These are phyloP conservation scores for Umbelopsis sp. DNA, from an alignment of 192 early-diverging fungal species.

Conservation along the genomic window DNA sequence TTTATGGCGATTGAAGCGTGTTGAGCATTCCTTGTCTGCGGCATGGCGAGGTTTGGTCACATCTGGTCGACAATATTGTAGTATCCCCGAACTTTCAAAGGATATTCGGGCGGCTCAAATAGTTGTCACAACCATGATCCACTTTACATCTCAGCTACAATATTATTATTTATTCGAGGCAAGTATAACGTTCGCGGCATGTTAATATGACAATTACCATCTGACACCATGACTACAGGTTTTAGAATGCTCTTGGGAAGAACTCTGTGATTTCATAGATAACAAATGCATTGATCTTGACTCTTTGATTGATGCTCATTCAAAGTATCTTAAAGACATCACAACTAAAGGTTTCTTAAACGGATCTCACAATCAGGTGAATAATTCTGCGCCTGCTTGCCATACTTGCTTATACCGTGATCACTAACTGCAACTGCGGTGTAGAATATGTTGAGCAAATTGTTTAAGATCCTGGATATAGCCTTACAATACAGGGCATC, in stretches of 20 bases:
- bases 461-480: constrained; percentile 60
- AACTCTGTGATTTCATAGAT: constrained; percentile 61
- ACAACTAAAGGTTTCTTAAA: constrained; percentile 65
- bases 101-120: constrained; percentile 73
- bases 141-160: constrained; percentile 93
- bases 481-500: constrained; percentile 61
- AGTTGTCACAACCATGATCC: constrained; percentile 85
- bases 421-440: neutral
- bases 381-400: constrained; percentile 21
- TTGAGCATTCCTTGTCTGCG: constrained; percentile 73
- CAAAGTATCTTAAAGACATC: constrained; percentile 71
- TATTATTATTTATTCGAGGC: constrained; percentile 94
- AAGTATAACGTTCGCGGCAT: neutral
- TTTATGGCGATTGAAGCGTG: constrained; percentile 86
- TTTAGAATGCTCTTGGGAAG: constrained; percentile 89
- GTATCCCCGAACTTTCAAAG: constrained; percentile 52
- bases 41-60: constrained; percentile 83
- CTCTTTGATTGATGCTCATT: constrained; percentile 77
- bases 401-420: neutral
- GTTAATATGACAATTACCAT: neutral
- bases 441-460: neutral
- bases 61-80: constrained; percentile 54
- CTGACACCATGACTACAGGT: constrained; percentile 46
- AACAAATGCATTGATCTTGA: constrained; percentile 76
- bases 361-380: constrained; percentile 48